Conservation (phyloP, 202 grass and related monocot species). For the Elaeis oleifera region DNA sequence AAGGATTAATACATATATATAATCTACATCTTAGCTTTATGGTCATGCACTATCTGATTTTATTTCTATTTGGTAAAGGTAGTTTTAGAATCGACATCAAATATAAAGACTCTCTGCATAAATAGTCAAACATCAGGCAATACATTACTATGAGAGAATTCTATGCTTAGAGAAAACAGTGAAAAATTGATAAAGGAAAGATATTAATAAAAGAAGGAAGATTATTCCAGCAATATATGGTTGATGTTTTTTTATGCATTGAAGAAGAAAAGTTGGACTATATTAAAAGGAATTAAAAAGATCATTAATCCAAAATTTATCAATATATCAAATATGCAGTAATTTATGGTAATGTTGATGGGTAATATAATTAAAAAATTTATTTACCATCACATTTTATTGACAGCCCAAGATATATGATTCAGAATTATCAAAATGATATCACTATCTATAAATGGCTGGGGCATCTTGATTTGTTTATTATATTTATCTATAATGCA, state of each 20-base stretch:
- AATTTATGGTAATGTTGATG: neutral
- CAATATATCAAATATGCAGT: too few relatives aligned
- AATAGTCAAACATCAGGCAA: neutral
- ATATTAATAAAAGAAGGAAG: neutral
- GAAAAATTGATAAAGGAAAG: neutral
- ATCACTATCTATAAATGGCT: too few relatives aligned
- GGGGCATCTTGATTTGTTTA: too few relatives aligned
- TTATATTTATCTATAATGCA: too few relatives aligned
- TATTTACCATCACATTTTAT: too few relatives aligned
- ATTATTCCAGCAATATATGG: neutral
- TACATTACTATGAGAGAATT: neutral
- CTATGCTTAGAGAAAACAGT: neutral
- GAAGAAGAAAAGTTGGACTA: neutral
- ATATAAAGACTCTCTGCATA: neutral
- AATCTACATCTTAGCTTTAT: neutral
- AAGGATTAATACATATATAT: neutral
- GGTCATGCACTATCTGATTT: constrained; percentile 5
- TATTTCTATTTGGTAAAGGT: neutral
- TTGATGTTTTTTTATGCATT: constrained; percentile 1
- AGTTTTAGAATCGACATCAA: neutral
- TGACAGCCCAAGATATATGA: too few relatives aligned
- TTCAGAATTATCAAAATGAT: too few relatives aligned
- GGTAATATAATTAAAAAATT: neutral
- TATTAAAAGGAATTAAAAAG: neutral
- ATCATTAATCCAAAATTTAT: too few relatives aligned